Conservation (phyloP, 805 yeast species). For the Pichia cabralensis region DNA sequence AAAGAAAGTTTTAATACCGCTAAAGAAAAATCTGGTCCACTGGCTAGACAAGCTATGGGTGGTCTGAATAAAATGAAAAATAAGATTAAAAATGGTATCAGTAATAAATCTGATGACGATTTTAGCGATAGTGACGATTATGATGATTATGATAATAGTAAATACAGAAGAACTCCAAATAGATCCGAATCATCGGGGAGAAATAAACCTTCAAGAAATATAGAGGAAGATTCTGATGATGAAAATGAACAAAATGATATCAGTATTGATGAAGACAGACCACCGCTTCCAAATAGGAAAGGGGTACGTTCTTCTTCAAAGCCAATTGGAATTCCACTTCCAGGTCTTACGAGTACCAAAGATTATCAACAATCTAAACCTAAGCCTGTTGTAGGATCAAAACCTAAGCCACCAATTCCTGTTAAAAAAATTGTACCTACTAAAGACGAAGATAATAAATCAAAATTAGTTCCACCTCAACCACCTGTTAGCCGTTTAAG, state of each 20-base stretch:
- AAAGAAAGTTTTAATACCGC: slow-evolving; percentile 9
- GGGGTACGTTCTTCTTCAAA: slow-evolving; percentile 1
- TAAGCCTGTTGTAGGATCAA: slow-evolving; percentile 4
- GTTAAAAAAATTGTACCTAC: background rate
- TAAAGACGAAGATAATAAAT: background rate
- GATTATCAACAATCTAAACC: too few species aligned
- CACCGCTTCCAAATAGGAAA: slow-evolving; percentile 18
- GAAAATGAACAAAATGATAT: slow-evolving; percentile 1
- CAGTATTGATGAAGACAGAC: slow-evolving; percentile 19
- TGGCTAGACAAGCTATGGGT: slow-evolving; percentile 8
- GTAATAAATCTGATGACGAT: slow-evolving; percentile 1
- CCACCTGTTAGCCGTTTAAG: slow-evolving; percentile 6
- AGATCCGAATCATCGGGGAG: slow-evolving; percentile 1
- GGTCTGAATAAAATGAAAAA: slow-evolving; percentile 9
- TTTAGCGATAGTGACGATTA: slow-evolving; percentile 3
- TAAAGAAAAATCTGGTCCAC: slow-evolving; percentile 9
- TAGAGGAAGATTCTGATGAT: background rate
- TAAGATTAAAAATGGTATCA: slow-evolving; percentile 5
- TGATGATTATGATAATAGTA: slow-evolving; percentile 1
- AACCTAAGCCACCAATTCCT: slow-evolving; percentile 7
- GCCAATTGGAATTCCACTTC: slow-evolving; percentile 5
- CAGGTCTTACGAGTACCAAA: slow-evolving; percentile 3
- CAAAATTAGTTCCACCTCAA: background rate
- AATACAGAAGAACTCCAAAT: background rate
- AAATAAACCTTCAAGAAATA: slow-evolving; percentile 1